These are phyloP conservation scores for Brasilioporus rufonigricans DNA, from an alignment of 768 basidiomycete genomes.

Conservation along the genomic window DNA sequence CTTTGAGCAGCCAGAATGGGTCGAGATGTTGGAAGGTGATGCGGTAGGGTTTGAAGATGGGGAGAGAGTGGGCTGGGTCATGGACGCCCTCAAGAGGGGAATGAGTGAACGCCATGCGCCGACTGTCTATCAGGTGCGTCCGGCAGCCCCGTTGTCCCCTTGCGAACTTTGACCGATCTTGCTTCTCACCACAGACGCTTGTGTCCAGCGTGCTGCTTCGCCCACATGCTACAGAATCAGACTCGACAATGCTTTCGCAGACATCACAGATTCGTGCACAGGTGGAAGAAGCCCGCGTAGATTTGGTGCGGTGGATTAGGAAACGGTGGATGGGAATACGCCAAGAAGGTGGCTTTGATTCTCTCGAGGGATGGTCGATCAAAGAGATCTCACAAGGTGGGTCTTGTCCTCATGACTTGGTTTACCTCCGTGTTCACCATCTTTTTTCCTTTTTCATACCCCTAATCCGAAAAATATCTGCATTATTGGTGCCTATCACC, in stretches of 20 bases:
- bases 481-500: too few species aligned
- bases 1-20: conserved; percentile 69
- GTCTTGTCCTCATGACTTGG: not conserved
- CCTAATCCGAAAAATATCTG: too few species aligned
- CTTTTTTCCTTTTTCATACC: not conserved
- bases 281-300: conserved; percentile 64
- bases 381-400: conserved; percentile 66
- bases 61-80: conserved; percentile 75
- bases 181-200: conserved; percentile 48
- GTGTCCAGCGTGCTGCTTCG: conserved; percentile 73
- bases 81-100: conserved; percentile 62
- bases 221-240: conserved; percentile 56
- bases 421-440: not conserved
- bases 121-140: conserved; percentile 70
- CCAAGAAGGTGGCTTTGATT: conserved; percentile 76
- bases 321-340: conserved; percentile 75
- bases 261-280: conserved; percentile 70
- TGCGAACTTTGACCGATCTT: not conserved
- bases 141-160: not conserved
- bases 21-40: conserved; percentile 69
- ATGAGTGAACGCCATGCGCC: conserved; percentile 64
- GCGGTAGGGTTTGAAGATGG: conserved; percentile 73
- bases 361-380: conserved; percentile 82
- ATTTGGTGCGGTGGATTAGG: conserved; percentile 58
- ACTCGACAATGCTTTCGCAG: conserved; percentile 59